phyloP scores from a whole-genome alignment of 306 rosid species.

The Sicyos edulis region DNA sequence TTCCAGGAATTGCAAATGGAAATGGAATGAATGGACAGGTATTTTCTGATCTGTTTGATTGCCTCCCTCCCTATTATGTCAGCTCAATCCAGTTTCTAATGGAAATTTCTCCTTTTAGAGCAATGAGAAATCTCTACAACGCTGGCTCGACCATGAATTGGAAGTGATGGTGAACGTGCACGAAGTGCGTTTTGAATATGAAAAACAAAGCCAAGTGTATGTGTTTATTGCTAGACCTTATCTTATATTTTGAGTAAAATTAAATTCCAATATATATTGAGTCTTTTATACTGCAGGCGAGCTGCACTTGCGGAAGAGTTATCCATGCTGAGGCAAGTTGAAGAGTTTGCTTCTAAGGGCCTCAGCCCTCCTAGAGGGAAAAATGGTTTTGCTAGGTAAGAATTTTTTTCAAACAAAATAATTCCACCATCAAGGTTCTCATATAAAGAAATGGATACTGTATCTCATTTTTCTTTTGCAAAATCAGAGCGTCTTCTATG shows the following conservation, averaged over 20 bases:
- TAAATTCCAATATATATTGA: slow-evolving; percentile 19
- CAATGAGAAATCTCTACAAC: slow-evolving; percentile 88
- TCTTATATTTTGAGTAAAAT: slow-evolving; percentile 17
- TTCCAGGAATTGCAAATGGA: slow-evolving; percentile 67
- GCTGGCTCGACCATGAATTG: slow-evolving; percentile 97
- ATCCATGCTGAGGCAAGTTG: slow-evolving; percentile 83
- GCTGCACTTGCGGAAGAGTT: slow-evolving; percentile 97
- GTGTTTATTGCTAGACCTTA: slow-evolving; percentile 25
- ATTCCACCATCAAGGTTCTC: slow-evolving; percentile 18
- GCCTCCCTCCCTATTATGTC: slow-evolving; percentile 17
- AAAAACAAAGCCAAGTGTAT: slow-evolving; percentile 98
- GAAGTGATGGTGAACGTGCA: slow-evolving; percentile 98
- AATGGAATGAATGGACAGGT: slow-evolving; percentile 84
- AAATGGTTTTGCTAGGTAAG: slow-evolving; percentile 82
- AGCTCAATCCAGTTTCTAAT: slow-evolving; percentile 28
- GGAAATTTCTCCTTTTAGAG: slow-evolving; percentile 41
- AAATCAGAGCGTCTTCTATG: slow-evolving; percentile 80
- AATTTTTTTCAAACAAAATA: slow-evolving; percentile 16
- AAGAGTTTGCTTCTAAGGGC: slow-evolving; percentile 86
- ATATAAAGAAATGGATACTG: slow-evolving; percentile 22
- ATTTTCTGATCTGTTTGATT: slow-evolving; percentile 28
- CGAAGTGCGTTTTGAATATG: slow-evolving; percentile 98
- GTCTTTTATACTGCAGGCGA: slow-evolving; percentile 54
- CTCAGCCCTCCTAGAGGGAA: slow-evolving; percentile 92
- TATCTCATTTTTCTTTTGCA: slow-evolving; percentile 24